Evolutionary conservation across 2,329 filamentous ascomycete genomes (phyloP), one percentile per base, ranked within the genome.

Genomic region (Botrytis cinerea): DNA sequence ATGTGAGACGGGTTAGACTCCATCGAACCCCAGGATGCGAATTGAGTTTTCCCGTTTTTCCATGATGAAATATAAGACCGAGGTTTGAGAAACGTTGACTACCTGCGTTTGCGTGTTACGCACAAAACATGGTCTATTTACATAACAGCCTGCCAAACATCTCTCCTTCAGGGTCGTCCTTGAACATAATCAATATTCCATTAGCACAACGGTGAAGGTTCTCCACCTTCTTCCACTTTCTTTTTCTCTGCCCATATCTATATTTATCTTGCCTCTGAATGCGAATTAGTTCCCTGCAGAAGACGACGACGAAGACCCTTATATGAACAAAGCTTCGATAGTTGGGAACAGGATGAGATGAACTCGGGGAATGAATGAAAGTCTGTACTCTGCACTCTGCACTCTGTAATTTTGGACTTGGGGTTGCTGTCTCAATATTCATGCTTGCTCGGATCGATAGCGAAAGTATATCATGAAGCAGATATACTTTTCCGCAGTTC

Each of bases 261-360:
- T 72, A 32, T 68, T 72, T 68, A 66, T 61, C 70, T 48, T 18
- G 35, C 70, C 5, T 32, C 57, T 32, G 32, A 22, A 40, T 68
- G 22, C 22, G 28, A 35, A n/a, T 61, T 43, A n/a, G 62, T 48
- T n/a, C 22, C 32, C 60, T 22, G 38, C 4, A 7, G 35, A 48
- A 51, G 61, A 67, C 51, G 51, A 28, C 57, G 38, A 48, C 51
- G 61, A 59, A 62, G 51, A 28, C 66, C 62, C 32, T 12, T 38
- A 12, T 16, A 69, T 43, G 62, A 72, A 57, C 63, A 61, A 69
- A 72, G 71, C 71, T 72, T 68, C n/a, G 25, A 45, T 45, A 72
- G 66, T 51, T 48, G 63, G 48, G 43, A 28, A 69, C 51, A 69
- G 43, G 28, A 69, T 69, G 63, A 72, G 71, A 72, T 32, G 71